A percentile compares a stretch with the other conserved stretches of the same genome.
phyloP scores from a whole-genome alignment of 768 basidiomycete species.

The Saitozyma podzolica region DNA sequence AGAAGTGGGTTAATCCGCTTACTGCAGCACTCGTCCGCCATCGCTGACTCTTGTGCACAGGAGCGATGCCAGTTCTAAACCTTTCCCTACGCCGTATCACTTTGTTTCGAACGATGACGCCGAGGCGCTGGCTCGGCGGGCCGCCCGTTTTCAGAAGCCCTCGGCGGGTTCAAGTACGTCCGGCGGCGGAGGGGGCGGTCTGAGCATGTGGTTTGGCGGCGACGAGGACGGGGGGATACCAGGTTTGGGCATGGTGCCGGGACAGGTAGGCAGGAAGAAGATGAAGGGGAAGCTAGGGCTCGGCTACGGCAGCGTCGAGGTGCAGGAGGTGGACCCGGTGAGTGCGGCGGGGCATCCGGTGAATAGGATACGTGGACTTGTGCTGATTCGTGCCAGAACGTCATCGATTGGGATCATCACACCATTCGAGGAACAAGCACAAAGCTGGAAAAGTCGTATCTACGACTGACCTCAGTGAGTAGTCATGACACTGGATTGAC shows the following conservation, averaged over 20 bases:
- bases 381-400: constrained; percentile 63
- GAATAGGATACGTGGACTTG: constrained; percentile 7
- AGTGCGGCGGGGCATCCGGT: constrained; percentile 16
- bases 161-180: constrained; percentile 59
- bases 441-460: constrained; percentile 92
- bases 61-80: constrained; percentile 23
- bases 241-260: constrained; percentile 29
- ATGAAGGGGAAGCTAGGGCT: constrained; percentile 38
- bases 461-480: constrained; percentile 82
- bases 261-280: constrained; percentile 39
- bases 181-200: neutral
- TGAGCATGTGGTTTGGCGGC: constrained; percentile 23
- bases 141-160: constrained; percentile 69
- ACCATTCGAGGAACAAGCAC: constrained; percentile 91
- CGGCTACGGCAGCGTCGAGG: constrained; percentile 45
- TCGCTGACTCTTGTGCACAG: constrained; percentile 3
- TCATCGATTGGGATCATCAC: constrained; percentile 91
- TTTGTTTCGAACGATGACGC: constrained; percentile 43
- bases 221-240: constrained; percentile 17
- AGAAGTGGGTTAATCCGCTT: constrained; percentile 29
- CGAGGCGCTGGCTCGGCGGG: constrained; percentile 59
- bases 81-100: constrained; percentile 37
- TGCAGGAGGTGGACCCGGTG: constrained; percentile 50
- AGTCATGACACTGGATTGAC: neutral
- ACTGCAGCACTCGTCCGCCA: neutral